Base-by-base conservation (phyloP, 2,329 filamentous ascomycete species). In the Blastomyces parvus region DNA sequence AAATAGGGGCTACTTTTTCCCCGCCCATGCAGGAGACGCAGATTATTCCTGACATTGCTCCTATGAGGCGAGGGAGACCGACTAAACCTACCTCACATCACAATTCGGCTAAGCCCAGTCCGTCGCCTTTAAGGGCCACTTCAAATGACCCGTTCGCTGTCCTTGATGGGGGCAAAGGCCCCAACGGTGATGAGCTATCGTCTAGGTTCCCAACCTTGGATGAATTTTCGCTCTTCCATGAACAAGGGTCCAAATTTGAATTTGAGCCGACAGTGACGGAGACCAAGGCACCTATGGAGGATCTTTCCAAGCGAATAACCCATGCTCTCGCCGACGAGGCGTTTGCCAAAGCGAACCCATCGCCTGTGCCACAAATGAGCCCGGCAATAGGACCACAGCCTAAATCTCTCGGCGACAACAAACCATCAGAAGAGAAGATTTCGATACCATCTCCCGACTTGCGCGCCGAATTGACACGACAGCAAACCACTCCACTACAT, bases 51-150 rank as follows among this genome's bases (percentile, higher is more conserved):
- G 91, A 97, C 30, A 91, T 99, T 66, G 87, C 89, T 46, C 94
- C 93, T 0, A 97, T 97, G 94, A 85, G 94, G 65, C 84, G 94
- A 77, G 94, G 94, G 3, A 83, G 91, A 65, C 89, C 91, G 5
- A 81, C 82, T 4, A 82, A 81, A 69, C 69, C 79, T 65, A 70
- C 78, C 22, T 79, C 81, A 64, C 74, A 79, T 70, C 69, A 75
- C 66, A 76, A 73, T 74, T 78, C 75, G 69, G 74, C 79, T 48
- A 86, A 85, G 70, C 84, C 83, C 61, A 88, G 79, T 69, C 83
- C 86, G 8, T 91, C 89, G 5, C 88, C 90, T 0, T 83, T 86
- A 68, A 84, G 87, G 66, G 86, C 87, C 52, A 83, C 86, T 1
- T 82, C 83, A 33, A 86, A 84, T 57, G 94, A 99, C 74, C 94